Percentiles rank a stretch among this genome's conserved stretches.
Evolutionary conservation across 192 early-diverging fungal genomes (phyloP).

Genomic region (Coemansia javaensis): DNA sequence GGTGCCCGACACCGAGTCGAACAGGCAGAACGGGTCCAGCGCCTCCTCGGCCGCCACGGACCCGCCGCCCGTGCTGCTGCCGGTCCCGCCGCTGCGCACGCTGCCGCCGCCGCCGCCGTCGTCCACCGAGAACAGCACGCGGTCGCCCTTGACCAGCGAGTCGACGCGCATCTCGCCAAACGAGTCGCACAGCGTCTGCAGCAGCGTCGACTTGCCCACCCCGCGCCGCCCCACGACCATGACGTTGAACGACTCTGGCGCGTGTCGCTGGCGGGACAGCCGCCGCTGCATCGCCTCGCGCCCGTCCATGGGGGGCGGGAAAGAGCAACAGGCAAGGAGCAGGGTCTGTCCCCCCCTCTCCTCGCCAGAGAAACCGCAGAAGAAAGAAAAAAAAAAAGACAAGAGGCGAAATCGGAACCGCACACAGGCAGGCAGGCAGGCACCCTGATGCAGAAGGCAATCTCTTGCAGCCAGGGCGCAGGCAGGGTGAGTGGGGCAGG

Average conservation of each 20-base stretch:
- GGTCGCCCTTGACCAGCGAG: conserved; percentile 20
- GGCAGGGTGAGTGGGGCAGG: not conserved
- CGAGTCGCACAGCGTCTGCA: conserved; percentile 67
- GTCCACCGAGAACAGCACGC: conserved; percentile 4
- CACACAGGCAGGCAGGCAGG: not conserved
- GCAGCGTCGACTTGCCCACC: conserved; percentile 72
- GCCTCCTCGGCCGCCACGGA: conserved; percentile 15
- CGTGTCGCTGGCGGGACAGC: conserved; percentile 21
- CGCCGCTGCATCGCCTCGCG: conserved; percentile 8
- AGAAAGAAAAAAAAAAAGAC: not conserved
- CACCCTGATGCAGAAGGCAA: too few relatives aligned
- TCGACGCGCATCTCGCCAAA: conserved; percentile 23
- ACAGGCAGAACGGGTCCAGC: conserved; percentile 45
- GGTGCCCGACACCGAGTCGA: conserved; percentile 36
- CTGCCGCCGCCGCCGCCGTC: not conserved
- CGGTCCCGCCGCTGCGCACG: too few relatives aligned
- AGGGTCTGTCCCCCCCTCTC: too few relatives aligned
- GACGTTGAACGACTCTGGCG: conserved; percentile 38
- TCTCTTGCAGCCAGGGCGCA: too few relatives aligned
- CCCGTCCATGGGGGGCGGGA: too few relatives aligned
- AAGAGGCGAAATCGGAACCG: not conserved
- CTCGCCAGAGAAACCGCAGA: conserved; percentile 5
- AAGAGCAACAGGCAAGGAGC: conserved; percentile 2
- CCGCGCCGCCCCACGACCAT: conserved; percentile 39
- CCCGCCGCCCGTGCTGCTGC: not conserved